Evolutionary conservation across 805 yeast genomes (phyloP), one percentile per base, ranked within the genome.

Genomic region (Yamadazyma ubonensis): DNA sequence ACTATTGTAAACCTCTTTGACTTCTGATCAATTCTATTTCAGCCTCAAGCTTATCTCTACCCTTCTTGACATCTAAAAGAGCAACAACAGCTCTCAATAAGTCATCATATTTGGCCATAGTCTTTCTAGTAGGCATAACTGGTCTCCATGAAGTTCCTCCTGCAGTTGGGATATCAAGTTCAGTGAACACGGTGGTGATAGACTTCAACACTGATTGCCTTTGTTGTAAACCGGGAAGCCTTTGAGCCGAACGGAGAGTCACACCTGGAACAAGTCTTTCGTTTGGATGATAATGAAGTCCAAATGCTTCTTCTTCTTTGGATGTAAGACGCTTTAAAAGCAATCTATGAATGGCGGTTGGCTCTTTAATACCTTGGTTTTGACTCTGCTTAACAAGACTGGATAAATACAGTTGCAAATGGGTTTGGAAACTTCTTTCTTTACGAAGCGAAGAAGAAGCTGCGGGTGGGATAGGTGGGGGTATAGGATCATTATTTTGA

Each of bases 271-370:
- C 75, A 6, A 85, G 55, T 49, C 80, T 78, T 43, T 84, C 91
- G 30, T 59, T 65, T 10, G 79, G 82, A 59, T 86, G 95, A 46
- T 83, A 83, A 36, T 79, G 70, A 27, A 93, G 74, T 9, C 99
- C 99, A 52, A 82, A 85, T 0, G 87, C 81, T 42, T 80, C 86
- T 61, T 88, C 90, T 54, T 90, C 96, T 51, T 85, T 83, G 15
- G 77, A 70, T 0, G 86, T 76, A 36, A 90, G 72, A 29, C 78
- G 72, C 55, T 75, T 75, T 36, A 75, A 68, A 27, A 82, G 57
- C 39, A 71, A 58, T 45, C 65, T 70, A 42, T 69, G 73, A 19
- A 70, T 57, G 2, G 73, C 56, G 31, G 53, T 61, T 6, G 67
- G 57, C 39, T 69, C 75, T 45, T 61, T 67, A 18, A n/a, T 21